Percentiles rank a stretch among this genome's conserved stretches.
Evolutionary conservation across 2,329 filamentous ascomycete species (phyloP).

Genomic region (Alternaria arbusti): DNA sequence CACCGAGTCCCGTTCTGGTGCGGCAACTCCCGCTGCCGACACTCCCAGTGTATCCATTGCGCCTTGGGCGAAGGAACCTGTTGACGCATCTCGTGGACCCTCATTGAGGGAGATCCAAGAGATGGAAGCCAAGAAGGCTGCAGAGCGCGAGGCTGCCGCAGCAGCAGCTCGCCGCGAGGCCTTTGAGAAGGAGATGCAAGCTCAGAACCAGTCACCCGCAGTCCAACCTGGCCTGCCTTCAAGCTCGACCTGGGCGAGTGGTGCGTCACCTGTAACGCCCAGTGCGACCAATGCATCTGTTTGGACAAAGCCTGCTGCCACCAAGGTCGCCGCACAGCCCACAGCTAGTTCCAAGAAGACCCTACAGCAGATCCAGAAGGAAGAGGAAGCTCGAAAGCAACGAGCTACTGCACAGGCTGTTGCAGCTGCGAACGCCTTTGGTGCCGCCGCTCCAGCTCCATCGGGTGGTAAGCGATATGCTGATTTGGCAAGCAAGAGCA

Average conservation of each 20-base stretch:
- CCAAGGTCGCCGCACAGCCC: slow-evolving; percentile 55
- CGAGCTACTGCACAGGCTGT: slow-evolving; percentile 64
- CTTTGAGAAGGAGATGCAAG: slow-evolving; percentile 79
- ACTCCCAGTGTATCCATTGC: slow-evolving; percentile 76
- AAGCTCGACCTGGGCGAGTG: slow-evolving; percentile 84
- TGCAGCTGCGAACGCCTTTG: slow-evolving; percentile 53
- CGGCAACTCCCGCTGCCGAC: slow-evolving; percentile 74
- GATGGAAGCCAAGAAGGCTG: slow-evolving; percentile 89
- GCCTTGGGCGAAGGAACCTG: slow-evolving; percentile 89
- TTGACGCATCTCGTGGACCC: slow-evolving; percentile 77
- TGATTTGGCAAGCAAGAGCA: slow-evolving; percentile 84
- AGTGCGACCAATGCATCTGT: slow-evolving; percentile 56
- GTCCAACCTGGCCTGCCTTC: slow-evolving; percentile 82
- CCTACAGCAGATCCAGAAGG: slow-evolving; percentile 92
- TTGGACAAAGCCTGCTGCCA: slow-evolving; percentile 67
- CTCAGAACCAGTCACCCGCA: slow-evolving; percentile 63
- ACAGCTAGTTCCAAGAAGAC: slow-evolving; percentile 75
- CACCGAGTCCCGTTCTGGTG: slow-evolving; percentile 72
- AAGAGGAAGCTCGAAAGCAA: slow-evolving; percentile 90
- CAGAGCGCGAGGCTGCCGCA: slow-evolving; percentile 83
- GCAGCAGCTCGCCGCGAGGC: slow-evolving; percentile 77
- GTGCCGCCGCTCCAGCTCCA: slow-evolving; percentile 51
- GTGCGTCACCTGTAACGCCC: slow-evolving; percentile 70
- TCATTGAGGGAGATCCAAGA: slow-evolving; percentile 97
- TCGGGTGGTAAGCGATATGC: slow-evolving; percentile 84